phyloP scores from a whole-genome alignment of 2,329 filamentous ascomycete genomes.

The Pseudogymnoascus sp. region DNA sequence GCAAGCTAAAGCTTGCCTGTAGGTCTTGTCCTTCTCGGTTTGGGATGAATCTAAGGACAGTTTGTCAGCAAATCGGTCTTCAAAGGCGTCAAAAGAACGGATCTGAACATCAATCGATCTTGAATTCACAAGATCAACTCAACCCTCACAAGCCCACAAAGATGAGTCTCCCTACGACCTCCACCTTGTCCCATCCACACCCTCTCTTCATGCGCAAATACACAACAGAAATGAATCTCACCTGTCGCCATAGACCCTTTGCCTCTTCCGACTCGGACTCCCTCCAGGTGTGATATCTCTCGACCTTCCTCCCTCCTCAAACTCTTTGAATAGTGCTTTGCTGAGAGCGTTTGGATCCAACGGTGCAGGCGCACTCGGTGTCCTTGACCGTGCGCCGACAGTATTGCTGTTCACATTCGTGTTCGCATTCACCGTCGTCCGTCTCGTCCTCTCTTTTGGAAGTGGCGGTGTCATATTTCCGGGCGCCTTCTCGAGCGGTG shows the following conservation, averaged over 20 bases:
- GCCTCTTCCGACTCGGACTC: conserved; percentile 60
- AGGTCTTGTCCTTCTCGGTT: conserved; percentile 88
- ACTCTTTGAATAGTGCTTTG: conserved; percentile 48
- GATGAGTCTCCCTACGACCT: not conserved
- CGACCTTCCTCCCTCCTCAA: conserved; percentile 49
- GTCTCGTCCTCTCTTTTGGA: not conserved
- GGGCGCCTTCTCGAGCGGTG: not conserved
- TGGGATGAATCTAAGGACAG: conserved; percentile 71
- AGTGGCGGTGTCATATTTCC: conserved; percentile 1
- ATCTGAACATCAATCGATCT: not conserved
- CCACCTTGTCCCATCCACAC: not conserved
- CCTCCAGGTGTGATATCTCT: conserved; percentile 54
- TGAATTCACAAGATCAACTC: not conserved
- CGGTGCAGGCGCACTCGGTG: not conserved
- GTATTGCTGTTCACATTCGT: not conserved
- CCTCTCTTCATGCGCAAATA: not conserved
- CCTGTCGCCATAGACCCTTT: conserved; percentile 54
- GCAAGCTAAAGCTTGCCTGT: conserved; percentile 81
- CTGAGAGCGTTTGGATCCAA: conserved; percentile 48
- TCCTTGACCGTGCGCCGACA: not conserved
- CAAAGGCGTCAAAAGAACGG: not conserved
- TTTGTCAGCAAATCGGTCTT: conserved; percentile 17
- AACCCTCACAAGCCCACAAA: not conserved
- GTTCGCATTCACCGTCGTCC: conserved; percentile 3
- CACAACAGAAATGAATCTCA: conserved; percentile 19